Conservation (phyloP, 345 rosid genomes). For the Firmiana major region DNA sequence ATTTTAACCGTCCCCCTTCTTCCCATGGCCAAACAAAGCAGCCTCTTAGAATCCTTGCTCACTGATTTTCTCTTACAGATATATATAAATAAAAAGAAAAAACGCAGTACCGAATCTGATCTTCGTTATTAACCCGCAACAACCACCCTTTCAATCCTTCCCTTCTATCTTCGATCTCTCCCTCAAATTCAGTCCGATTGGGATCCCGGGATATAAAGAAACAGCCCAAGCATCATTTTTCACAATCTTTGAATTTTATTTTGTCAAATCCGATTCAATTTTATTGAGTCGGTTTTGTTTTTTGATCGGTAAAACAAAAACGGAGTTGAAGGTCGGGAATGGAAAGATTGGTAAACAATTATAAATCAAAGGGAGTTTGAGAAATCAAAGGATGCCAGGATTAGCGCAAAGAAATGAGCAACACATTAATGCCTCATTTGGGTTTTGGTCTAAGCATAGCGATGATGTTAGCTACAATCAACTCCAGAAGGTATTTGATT, state of each 20-base stretch:
- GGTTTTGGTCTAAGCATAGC: constrained; percentile 70
- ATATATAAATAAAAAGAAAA: too few relatives aligned
- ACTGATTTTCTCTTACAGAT: not conserved
- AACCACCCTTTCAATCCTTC: not conserved
- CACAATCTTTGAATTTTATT: not conserved
- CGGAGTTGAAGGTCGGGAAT: constrained; percentile 18
- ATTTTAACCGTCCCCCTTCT: not conserved
- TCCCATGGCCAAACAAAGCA: not conserved
- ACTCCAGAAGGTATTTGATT: constrained; percentile 70
- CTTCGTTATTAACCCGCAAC: not conserved
- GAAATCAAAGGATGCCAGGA: constrained; percentile 62
- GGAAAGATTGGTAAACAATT: constrained; percentile 19
- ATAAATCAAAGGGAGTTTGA: constrained; percentile 30
- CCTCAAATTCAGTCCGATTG: not conserved
- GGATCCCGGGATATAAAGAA: not conserved
- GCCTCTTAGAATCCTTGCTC: not conserved
- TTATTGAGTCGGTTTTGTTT: not conserved
- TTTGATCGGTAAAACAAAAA: constrained; percentile 15
- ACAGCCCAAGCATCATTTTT: not conserved
- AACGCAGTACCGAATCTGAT: not conserved
- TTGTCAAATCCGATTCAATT: not conserved
- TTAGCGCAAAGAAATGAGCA: constrained; percentile 66
- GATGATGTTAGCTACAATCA: constrained; percentile 72
- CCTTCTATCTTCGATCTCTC: not conserved
- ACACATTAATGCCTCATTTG: constrained; percentile 49